These are phyloP conservation scores for Papilionanthe hybrid DNA, from an alignment of 116 monocot species.

Conservation along the genomic window DNA sequence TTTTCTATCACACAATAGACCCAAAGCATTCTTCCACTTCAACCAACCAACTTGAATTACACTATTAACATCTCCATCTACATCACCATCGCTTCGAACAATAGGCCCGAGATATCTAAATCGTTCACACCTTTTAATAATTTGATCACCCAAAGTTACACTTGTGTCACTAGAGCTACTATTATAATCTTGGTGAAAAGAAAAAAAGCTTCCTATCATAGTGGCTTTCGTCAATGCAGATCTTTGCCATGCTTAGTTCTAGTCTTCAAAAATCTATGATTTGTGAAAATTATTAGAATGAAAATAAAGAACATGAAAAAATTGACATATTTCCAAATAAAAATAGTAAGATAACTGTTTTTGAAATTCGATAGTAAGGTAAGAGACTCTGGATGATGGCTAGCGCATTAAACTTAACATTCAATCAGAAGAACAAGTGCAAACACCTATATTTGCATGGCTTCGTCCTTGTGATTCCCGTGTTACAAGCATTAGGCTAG, in stretches of 20 bases:
- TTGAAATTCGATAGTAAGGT: background rate
- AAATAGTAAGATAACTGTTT: background rate
- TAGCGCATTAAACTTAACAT: background rate
- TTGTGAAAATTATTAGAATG: background rate
- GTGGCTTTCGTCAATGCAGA: background rate
- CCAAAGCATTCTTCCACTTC: too few relatives aligned
- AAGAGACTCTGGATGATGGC: background rate
- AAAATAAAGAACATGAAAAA: background rate
- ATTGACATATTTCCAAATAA: background rate
- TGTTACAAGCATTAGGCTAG: background rate
- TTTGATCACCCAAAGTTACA: too few relatives aligned
- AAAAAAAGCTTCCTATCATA: background rate
- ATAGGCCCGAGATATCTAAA: too few relatives aligned
- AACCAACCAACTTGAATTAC: too few relatives aligned
- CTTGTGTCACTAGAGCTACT: too few relatives aligned
- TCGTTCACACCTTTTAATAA: too few relatives aligned
- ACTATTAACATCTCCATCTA: too few relatives aligned
- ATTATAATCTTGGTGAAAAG: too few relatives aligned
- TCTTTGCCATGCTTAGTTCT: background rate
- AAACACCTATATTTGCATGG: background rate
- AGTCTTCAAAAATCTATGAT: background rate
- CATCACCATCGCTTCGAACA: too few relatives aligned
- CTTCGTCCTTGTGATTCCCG: background rate
- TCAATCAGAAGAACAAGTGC: background rate
- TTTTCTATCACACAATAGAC: too few relatives aligned